phyloP scores from a whole-genome alignment of 2,329 filamentous ascomycete genomes.

The Epichloe scottii region DNA sequence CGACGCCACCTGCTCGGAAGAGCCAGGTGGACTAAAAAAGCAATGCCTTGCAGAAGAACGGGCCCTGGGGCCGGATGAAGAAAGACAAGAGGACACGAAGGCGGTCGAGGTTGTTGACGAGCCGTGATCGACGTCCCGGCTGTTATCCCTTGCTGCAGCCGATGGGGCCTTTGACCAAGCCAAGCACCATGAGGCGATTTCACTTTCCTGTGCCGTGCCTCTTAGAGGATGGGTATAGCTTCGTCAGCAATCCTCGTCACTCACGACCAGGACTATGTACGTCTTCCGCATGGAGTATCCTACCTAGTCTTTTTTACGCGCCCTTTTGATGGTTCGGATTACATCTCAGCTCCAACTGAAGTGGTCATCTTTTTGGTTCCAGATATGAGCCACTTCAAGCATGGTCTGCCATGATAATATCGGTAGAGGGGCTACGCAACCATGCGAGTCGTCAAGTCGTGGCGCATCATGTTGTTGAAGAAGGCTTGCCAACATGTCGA shows the following conservation, averaged over 20 bases:
- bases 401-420: background rate
- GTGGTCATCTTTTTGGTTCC: background rate
- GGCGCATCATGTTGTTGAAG: background rate
- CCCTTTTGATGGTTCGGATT: background rate
- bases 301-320: background rate
- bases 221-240: background rate
- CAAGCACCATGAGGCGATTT: background rate
- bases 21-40: conserved; percentile 4
- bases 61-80: background rate
- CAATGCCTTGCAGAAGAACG: conserved; percentile 5
- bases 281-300: background rate
- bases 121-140: conserved; percentile 2
- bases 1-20: conserved; percentile 5
- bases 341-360: background rate
- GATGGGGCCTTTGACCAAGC: background rate
- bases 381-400: background rate
- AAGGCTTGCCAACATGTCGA: background rate
- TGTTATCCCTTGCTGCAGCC: conserved; percentile 3
- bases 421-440: background rate
- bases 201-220: background rate
- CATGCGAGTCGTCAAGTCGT: background rate
- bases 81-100: conserved; percentile 1
- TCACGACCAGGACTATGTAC: background rate
- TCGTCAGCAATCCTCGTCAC: background rate
- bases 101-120: conserved; percentile 2